Conservation (phyloP, 768 basidiomycete species). For the Suillus hirtellus region DNA sequence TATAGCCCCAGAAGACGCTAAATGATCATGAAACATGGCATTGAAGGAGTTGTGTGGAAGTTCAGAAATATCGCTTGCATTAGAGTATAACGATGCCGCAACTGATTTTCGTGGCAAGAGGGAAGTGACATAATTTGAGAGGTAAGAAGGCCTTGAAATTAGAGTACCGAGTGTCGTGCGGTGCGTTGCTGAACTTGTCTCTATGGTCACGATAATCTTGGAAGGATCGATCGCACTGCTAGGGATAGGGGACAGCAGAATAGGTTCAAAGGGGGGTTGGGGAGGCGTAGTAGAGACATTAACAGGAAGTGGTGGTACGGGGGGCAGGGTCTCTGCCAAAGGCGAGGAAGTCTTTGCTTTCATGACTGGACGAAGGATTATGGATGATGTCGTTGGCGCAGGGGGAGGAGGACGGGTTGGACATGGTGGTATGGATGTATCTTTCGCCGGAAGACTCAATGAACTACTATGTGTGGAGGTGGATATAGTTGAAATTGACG, state of each 20-base stretch:
- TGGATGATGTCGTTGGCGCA: conserved; percentile 21
- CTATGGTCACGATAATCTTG: conserved; percentile 67
- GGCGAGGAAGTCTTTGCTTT: conserved; percentile 25
- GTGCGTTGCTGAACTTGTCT: conserved; percentile 68
- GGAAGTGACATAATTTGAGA: conserved; percentile 57
- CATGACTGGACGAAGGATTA: conserved; percentile 39
- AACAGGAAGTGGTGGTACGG: conserved; percentile 52
- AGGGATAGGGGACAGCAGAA: conserved; percentile 64
- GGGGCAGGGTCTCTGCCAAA: conserved; percentile 39
- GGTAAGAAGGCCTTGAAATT: conserved; percentile 64
- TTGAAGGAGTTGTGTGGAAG: conserved; percentile 39
- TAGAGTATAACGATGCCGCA: conserved; percentile 59
- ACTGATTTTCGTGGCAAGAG: conserved; percentile 44
- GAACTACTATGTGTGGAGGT: conserved; percentile 36
- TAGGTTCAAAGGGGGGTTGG: conserved; percentile 60
- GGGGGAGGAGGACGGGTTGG: conserved; percentile 35
- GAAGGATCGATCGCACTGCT: conserved; percentile 50
- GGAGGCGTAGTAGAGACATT: conserved; percentile 46
- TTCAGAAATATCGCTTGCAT: conserved; percentile 39
- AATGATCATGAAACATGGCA: conserved; percentile 60
- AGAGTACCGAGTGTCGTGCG: conserved; percentile 69
- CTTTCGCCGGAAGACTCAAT: conserved; percentile 25
- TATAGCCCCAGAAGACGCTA: conserved; percentile 58
- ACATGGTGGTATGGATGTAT: conserved; percentile 32
- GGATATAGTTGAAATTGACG: background rate